Conservation (phyloP, 805 yeast species). For the Myxozyma melibiosi region DNA sequence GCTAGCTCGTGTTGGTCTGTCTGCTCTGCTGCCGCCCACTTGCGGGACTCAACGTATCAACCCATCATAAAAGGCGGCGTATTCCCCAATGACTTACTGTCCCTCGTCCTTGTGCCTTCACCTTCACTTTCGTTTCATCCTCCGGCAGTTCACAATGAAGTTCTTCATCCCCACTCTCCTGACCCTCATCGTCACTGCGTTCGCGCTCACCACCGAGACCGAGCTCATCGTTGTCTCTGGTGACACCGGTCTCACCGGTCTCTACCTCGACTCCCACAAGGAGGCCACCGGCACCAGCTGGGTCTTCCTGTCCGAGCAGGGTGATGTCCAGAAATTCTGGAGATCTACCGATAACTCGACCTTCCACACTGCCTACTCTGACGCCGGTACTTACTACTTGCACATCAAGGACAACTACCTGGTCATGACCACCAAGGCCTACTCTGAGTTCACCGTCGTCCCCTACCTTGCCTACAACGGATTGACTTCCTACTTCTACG, state of each 20-base stretch:
- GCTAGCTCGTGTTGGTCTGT: too few relatives aligned
- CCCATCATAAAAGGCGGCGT: not conserved
- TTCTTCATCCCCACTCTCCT: not conserved
- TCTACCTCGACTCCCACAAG: not conserved
- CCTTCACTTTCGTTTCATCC: constrained; percentile 1
- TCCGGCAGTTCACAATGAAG: not conserved
- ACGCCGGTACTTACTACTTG: not conserved
- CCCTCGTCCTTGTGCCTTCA: not conserved
- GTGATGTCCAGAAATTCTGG: not conserved
- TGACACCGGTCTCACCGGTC: not conserved
- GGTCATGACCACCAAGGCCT: not conserved
- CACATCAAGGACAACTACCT: not conserved
- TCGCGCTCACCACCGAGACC: not conserved
- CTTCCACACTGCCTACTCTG: not conserved
- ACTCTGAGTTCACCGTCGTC: not conserved
- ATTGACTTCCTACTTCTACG: not conserved
- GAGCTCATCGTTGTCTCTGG: not conserved
- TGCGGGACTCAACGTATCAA: too few relatives aligned
- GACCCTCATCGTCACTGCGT: not conserved
- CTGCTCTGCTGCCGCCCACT: too few relatives aligned
- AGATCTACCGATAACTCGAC: not conserved
- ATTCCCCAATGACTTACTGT: not conserved
- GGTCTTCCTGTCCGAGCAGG: not conserved
- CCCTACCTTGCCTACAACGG: constrained; percentile 3
- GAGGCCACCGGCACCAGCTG: constrained; percentile 2